Conservation (phyloP, 495 filamentous ascomycete species). For the Thermothielavioides terrestris region DNA sequence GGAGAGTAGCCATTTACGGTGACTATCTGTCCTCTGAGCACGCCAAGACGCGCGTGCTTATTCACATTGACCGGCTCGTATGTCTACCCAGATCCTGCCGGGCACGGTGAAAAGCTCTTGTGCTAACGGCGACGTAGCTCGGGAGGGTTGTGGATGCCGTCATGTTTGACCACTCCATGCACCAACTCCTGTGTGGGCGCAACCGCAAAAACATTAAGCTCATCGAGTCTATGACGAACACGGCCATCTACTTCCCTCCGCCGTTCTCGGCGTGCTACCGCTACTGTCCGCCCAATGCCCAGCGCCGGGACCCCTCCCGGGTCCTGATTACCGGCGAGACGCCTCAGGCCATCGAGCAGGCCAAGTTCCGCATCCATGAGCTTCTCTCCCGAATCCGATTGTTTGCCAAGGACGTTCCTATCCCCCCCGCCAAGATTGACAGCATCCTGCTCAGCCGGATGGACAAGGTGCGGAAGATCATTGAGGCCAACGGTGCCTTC, state of each 20-base stretch:
- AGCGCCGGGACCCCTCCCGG: slow-evolving; percentile 73
- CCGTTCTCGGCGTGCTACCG: slow-evolving; percentile 84
- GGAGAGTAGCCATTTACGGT: slow-evolving; percentile 87
- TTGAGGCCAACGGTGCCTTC: slow-evolving; percentile 91
- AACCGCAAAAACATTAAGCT: slow-evolving; percentile 93
- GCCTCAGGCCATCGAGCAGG: slow-evolving; percentile 67
- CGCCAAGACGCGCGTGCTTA: slow-evolving; percentile 89
- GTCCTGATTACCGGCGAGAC: slow-evolving; percentile 89
- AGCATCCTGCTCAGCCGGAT: slow-evolving; percentile 82
- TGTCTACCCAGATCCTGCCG: slow-evolving; percentile 24
- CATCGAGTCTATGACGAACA: slow-evolving; percentile 87
- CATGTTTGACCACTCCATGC: slow-evolving; percentile 76
- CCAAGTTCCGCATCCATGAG: slow-evolving; percentile 83
- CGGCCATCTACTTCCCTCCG: slow-evolving; percentile 95
- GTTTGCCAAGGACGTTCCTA: slow-evolving; percentile 81
- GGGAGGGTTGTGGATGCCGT: slow-evolving; percentile 75
- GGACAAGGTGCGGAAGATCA: slow-evolving; percentile 95
- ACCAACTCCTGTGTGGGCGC: slow-evolving; percentile 82
- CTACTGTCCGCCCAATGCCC: slow-evolving; percentile 72
- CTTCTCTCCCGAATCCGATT: slow-evolving; percentile 66
- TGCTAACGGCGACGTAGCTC: slow-evolving; percentile 48
- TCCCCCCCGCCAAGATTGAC: slow-evolving; percentile 85
- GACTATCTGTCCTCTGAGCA: slow-evolving; percentile 93
- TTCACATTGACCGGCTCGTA: slow-evolving; percentile 97
- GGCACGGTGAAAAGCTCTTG: background rate